A percentile compares a stretch with the other conserved stretches of the same genome.
Evolutionary conservation across 306 rosid genomes (phyloP).

Genomic region (Herpetospermum pedunculosum): DNA sequence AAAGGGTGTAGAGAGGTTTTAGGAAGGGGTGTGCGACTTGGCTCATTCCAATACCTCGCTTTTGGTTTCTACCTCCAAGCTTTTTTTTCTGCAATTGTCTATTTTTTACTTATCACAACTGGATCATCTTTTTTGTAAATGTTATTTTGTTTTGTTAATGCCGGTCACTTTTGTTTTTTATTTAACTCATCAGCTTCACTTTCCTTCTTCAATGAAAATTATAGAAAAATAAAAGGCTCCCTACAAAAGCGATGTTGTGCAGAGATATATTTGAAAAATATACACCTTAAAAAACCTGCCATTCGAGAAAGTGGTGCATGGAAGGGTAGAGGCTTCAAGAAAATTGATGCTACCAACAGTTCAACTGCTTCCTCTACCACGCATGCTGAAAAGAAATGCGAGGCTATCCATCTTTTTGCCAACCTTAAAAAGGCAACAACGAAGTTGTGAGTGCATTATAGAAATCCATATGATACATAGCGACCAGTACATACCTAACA

Average conservation of each 20-base stretch:
- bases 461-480: not conserved
- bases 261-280: not conserved
- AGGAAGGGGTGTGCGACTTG: not conserved
- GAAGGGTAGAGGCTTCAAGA: conserved; percentile 72
- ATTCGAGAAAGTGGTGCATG: conserved; percentile 71
- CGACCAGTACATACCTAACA: conserved; percentile 47
- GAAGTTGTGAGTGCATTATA: conserved; percentile 13
- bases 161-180: not conserved
- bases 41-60: not conserved
- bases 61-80: not conserved
- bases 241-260: not conserved
- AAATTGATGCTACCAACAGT: conserved; percentile 74
- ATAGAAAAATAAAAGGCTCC: not conserved
- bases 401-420: conserved; percentile 90
- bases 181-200: not conserved
- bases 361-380: conserved; percentile 83
- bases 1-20: not conserved
- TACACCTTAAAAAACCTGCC: conserved; percentile 70
- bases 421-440: conserved; percentile 44
- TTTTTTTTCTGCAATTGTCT: not conserved
- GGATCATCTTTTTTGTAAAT: not conserved
- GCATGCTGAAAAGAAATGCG: conserved; percentile 89
- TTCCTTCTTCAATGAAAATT: not conserved
- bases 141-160: not conserved
- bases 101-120: not conserved